phyloP scores from a whole-genome alignment of 2,329 filamentous ascomycete genomes.

The Fusarium sororula region DNA sequence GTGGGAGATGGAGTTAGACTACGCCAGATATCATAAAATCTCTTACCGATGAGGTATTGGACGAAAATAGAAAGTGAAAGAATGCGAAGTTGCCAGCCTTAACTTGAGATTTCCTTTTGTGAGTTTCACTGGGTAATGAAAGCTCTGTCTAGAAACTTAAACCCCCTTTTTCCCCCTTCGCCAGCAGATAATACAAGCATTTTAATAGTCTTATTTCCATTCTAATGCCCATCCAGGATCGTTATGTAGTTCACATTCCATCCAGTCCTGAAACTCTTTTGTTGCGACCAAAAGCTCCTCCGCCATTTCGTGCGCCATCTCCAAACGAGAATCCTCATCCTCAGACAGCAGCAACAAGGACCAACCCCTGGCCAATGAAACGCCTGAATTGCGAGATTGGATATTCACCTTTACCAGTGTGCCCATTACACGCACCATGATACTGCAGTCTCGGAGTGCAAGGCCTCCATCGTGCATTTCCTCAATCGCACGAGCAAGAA shows the following conservation, averaged over 20 bases:
- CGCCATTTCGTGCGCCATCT: neutral
- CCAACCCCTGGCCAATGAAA: rapidly evolving
- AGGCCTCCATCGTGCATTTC: neutral
- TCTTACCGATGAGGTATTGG: too few relatives aligned
- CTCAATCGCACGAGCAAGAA: neutral
- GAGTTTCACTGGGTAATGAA: too few relatives aligned
- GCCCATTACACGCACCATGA: rapidly evolving
- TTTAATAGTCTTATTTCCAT: neutral
- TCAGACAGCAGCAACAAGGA: neutral
- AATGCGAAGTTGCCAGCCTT: too few relatives aligned
- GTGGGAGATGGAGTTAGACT: too few relatives aligned
- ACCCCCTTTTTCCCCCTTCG: neutral
- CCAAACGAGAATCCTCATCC: neutral
- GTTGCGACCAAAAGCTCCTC: neutral
- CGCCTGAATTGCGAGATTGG: rapidly evolving
- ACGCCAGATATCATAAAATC: too few relatives aligned
- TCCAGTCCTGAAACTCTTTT: rapidly evolving
- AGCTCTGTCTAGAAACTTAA: too few relatives aligned
- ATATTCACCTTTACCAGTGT: neutral
- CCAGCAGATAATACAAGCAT: neutral
- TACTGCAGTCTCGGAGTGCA: rapidly evolving
- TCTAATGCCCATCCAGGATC: neutral
- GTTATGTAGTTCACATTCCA: neutral
- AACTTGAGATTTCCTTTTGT: too few relatives aligned
- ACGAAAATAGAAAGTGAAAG: too few relatives aligned